Conservation (phyloP, 768 basidiomycete genomes). For the Pleurotus giganteus region DNA sequence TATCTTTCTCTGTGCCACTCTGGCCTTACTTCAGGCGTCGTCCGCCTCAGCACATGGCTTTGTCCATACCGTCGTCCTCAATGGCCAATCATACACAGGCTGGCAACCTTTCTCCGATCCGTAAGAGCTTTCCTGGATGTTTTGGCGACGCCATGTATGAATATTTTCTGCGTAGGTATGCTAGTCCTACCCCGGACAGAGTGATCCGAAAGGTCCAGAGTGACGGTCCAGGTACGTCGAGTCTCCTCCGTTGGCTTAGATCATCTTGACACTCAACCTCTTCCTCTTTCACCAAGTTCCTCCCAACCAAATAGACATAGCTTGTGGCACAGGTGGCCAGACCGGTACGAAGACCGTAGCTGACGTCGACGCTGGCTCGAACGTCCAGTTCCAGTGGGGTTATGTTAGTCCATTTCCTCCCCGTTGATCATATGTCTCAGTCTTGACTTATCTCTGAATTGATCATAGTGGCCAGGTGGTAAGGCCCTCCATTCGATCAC, state of each 20-base stretch:
- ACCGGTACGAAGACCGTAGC: conserved; percentile 33
- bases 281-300: conserved; percentile 8
- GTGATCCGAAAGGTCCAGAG: conserved; percentile 32
- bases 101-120: conserved; percentile 40
- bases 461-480: conserved; percentile 38
- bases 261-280: background rate
- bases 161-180: conserved; percentile 21
- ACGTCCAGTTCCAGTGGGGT: conserved; percentile 41
- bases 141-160: conserved; percentile 5
- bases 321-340: conserved; percentile 42
- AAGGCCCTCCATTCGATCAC: conserved; percentile 4
- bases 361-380: conserved; percentile 37
- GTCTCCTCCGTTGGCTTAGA: background rate
- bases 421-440: background rate
- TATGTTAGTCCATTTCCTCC: conserved; percentile 30
- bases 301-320: conserved; percentile 32
- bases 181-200: conserved; percentile 21
- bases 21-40: conserved; percentile 12
- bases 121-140: conserved; percentile 21
- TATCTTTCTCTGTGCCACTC: conserved; percentile 15
- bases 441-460: background rate
- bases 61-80: conserved; percentile 29
- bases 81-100: conserved; percentile 30
- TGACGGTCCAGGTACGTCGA: conserved; percentile 31
- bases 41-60: conserved; percentile 31